phyloP scores from a whole-genome alignment of 441 rosid genomes.

The Eruca vesicaria region DNA sequence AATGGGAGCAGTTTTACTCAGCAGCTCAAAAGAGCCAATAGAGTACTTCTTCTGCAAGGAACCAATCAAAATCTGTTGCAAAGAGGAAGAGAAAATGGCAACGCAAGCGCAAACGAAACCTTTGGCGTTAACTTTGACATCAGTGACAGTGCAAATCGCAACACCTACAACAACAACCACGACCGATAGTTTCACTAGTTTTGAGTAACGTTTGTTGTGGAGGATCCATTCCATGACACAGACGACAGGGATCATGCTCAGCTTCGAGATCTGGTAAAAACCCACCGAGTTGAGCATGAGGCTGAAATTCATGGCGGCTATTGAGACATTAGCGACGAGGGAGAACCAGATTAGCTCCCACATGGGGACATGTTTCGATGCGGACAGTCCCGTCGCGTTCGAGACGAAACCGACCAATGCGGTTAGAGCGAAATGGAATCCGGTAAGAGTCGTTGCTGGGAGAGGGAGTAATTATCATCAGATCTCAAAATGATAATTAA shows the following conservation, averaged over 20 bases:
- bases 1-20: conserved; percentile 91
- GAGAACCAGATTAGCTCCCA: conserved; percentile 98
- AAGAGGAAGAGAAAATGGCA: conserved; percentile 74
- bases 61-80: conserved; percentile 93
- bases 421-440: conserved; percentile 86
- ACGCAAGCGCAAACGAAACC: conserved; percentile 78
- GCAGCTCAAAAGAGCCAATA: conserved; percentile 80
- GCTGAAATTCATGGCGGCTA: conserved; percentile 87
- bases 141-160: conserved; percentile 89
- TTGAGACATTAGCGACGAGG: conserved; percentile 77
- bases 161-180: conserved; percentile 86
- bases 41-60: conserved; percentile 89
- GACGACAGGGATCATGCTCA: conserved; percentile 94
- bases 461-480: not conserved
- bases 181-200: conserved; percentile 69
- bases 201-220: conserved; percentile 68
- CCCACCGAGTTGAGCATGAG: conserved; percentile 95
- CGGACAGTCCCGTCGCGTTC: conserved; percentile 78
- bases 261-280: conserved; percentile 94
- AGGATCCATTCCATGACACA: conserved; percentile 91
- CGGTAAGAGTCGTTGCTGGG: conserved; percentile 88
- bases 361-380: conserved; percentile 72
- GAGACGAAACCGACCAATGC: conserved; percentile 84
- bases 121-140: conserved; percentile 81
- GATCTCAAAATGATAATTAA: conserved; percentile 16